A percentile compares a stretch with the other conserved stretches of the same genome.
Conservation (phyloP, 495 filamentous ascomycete genomes). For the Terfezia boudieri region DNA sequence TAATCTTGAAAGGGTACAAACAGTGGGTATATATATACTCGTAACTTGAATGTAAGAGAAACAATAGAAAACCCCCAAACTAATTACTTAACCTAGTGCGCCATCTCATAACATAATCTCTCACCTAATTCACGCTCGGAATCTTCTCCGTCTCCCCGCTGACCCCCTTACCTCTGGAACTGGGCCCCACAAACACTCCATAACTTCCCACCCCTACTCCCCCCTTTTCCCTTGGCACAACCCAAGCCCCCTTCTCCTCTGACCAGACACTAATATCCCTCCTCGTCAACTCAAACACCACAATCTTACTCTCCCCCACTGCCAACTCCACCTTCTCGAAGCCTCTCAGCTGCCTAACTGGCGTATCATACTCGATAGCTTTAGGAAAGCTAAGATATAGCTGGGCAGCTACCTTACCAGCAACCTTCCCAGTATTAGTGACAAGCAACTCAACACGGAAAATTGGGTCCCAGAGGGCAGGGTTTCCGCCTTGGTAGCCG, state of each 20-base stretch:
- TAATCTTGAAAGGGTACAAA: no score
- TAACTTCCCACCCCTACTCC: not conserved
- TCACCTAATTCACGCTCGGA: not conserved
- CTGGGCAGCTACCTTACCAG: conserved; percentile 34
- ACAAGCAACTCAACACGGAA: conserved; percentile 57
- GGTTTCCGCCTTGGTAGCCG: conserved; percentile 62
- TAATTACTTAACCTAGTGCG: no score
- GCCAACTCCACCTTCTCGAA: conserved; percentile 37
- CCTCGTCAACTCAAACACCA: conserved; percentile 35
- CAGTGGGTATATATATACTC: no score
- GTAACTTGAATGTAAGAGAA: no score
- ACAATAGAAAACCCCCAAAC: no score
- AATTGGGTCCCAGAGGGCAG: conserved; percentile 55
- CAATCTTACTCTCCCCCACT: conserved; percentile 22
- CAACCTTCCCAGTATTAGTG: conserved; percentile 48
- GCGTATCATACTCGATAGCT: conserved; percentile 22
- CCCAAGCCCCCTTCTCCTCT: conserved; percentile 22
- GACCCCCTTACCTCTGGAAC: not conserved
- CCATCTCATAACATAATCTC: not conserved
- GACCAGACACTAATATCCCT: conserved; percentile 44
- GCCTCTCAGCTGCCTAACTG: conserved; percentile 37
- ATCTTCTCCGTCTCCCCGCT: not conserved
- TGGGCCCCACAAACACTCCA: not conserved
- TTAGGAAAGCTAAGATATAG: conserved; percentile 33
- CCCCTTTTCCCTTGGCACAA: not conserved